A percentile compares a stretch with the other conserved stretches of the same genome.
Conservation (phyloP, 768 basidiomycete species). For the Naganishia onofrii region DNA sequence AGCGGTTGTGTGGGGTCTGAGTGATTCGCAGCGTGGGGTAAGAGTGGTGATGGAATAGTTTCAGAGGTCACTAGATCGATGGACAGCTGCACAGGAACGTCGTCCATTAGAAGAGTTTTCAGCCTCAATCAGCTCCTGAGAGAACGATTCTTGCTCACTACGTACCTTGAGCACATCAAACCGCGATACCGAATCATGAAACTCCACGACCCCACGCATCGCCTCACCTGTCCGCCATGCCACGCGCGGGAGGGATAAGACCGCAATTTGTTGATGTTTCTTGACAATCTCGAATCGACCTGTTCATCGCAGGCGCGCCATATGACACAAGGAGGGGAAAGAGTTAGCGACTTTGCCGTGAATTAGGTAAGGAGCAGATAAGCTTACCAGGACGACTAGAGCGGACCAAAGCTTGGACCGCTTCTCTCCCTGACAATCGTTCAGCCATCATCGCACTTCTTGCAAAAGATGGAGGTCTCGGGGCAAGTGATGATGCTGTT, state of each 20-base stretch:
- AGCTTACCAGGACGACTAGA: constrained; percentile 18
- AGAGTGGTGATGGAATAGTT: constrained; percentile 54
- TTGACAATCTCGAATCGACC: constrained; percentile 95
- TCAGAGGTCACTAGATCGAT: constrained; percentile 75
- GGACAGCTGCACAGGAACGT: not conserved
- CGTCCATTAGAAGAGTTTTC: constrained; percentile 4
- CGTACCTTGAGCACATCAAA: constrained; percentile 79
- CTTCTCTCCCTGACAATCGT: constrained; percentile 3
- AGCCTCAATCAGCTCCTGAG: too few species aligned
- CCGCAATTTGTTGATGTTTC: constrained; percentile 82
- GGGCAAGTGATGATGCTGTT: not conserved
- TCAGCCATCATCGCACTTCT: not conserved
- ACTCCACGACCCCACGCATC: constrained; percentile 77
- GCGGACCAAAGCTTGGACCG: constrained; percentile 6
- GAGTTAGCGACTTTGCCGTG: too few species aligned
- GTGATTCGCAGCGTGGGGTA: constrained; percentile 60
- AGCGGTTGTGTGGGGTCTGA: constrained; percentile 49
- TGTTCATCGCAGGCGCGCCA: too few species aligned
- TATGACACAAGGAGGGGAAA: too few species aligned
- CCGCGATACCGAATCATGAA: constrained; percentile 70
- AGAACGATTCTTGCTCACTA: too few species aligned
- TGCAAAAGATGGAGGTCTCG: not conserved
- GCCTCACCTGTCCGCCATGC: constrained; percentile 92
- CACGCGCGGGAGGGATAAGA: constrained; percentile 84
- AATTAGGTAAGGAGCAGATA: not conserved